Conservation (phyloP, 164 flowering plant genomes). For the Macadamia tetraphylla region DNA sequence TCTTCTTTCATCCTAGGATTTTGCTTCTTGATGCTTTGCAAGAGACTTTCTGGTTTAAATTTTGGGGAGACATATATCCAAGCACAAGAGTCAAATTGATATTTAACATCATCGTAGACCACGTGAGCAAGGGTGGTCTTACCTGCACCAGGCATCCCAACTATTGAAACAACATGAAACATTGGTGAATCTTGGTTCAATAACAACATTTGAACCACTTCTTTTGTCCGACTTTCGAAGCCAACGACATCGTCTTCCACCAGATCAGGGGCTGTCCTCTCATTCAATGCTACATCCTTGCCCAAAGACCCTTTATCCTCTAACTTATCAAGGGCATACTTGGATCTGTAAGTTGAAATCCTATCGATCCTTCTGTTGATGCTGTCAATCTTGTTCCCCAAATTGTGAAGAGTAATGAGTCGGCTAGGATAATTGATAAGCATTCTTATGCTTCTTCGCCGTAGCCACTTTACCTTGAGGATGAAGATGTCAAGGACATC, state of each 20-base stretch:
- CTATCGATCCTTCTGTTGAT: background rate
- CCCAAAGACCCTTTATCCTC: too few relatives aligned
- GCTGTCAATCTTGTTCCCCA: background rate
- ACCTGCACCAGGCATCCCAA: background rate
- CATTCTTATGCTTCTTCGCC: background rate
- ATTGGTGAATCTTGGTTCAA: background rate
- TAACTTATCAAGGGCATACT: background rate
- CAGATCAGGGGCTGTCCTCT: background rate
- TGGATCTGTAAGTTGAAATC: background rate
- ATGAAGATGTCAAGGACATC: conserved; percentile 21
- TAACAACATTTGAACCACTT: background rate
- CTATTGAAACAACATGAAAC: background rate
- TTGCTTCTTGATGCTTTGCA: background rate
- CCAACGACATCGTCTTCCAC: background rate
- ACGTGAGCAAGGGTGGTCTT: background rate
- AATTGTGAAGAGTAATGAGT: background rate
- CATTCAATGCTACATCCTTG: too few relatives aligned
- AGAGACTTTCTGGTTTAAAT: background rate
- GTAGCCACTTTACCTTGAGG: background rate
- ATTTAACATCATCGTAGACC: background rate
- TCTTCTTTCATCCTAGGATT: background rate
- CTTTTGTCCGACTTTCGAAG: background rate
- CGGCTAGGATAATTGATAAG: background rate
- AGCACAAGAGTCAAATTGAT: background rate
- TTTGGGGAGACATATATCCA: background rate